Evolutionary conservation across 139 green algal genomes (phyloP).

Genomic region (Coccomyxa sp.): DNA sequence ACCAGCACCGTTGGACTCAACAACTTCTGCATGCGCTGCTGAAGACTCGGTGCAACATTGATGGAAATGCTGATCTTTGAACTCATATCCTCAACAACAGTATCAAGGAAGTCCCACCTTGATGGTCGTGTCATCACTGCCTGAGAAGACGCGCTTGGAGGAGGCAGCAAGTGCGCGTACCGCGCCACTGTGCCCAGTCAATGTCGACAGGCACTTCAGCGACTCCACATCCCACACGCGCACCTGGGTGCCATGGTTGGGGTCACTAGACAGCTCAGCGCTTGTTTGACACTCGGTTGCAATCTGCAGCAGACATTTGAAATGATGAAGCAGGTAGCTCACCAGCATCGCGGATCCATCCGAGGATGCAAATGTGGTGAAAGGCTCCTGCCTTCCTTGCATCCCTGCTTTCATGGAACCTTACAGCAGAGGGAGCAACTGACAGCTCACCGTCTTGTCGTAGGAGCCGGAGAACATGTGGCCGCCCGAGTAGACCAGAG

Average conservation of each 20-base stretch:
- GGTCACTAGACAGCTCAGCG: too few species aligned
- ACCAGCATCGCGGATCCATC: too few species aligned
- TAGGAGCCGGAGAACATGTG: conserved; percentile 83
- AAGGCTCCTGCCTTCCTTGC: too few species aligned
- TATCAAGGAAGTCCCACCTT: conserved; percentile 31
- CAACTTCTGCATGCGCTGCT: too few species aligned
- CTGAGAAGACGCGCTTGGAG: conserved; percentile 70
- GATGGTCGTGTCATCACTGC: conserved; percentile 86
- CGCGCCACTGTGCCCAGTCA: conserved; percentile 68
- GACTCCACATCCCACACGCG: conserved; percentile 73
- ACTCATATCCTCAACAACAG: not conserved
- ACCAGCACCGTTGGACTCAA: too few species aligned
- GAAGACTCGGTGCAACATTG: too few species aligned
- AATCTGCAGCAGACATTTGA: too few species aligned
- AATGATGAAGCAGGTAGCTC: too few species aligned
- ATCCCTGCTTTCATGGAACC: too few species aligned
- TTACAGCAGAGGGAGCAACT: too few species aligned
- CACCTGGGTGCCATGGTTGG: conserved; percentile 1
- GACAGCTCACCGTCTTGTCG: conserved; percentile 71
- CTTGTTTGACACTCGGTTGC: too few species aligned
- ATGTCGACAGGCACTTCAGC: conserved; percentile 39
- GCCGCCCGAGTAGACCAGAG: conserved; percentile 66
- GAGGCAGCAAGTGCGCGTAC: conserved; percentile 75
- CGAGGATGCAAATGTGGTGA: too few species aligned
- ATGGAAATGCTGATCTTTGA: not conserved